A percentile compares a stretch with the other conserved stretches of the same genome.
phyloP scores from a whole-genome alignment of 345 rosid species.

The Eucalyptus curtisii region DNA sequence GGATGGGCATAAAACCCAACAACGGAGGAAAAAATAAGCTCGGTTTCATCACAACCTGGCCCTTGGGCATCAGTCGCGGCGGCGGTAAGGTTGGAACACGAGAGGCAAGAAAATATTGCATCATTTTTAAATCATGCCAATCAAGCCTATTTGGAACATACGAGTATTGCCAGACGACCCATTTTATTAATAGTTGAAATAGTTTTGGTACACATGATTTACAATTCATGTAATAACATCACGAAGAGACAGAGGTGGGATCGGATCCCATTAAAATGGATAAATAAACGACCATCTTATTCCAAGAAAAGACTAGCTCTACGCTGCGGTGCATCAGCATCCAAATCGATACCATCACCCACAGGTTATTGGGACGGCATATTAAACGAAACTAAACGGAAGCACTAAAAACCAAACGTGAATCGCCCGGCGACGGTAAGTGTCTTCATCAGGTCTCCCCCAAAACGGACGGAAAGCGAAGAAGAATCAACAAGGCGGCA shows the following conservation, averaged over 20 bases:
- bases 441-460: neutral
- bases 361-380: neutral
- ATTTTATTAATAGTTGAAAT: neutral
- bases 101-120: neutral
- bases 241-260: neutral
- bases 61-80: neutral
- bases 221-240: neutral
- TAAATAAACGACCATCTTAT: no score
- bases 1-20: neutral
- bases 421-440: neutral
- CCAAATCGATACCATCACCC: neutral
- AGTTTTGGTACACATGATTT: neutral
- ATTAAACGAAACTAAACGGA: neutral
- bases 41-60: neutral
- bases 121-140: neutral
- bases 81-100: neutral
- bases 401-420: neutral
- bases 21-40: neutral
- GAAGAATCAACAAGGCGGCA: constrained; percentile 16
- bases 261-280: neutral
- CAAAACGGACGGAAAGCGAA: neutral
- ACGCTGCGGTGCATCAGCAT: neutral
- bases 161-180: neutral
- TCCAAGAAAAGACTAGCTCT: neutral
- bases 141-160: neutral